phyloP scores from a whole-genome alignment of 164 flowering plant genomes.

The Stephania cephalantha region DNA sequence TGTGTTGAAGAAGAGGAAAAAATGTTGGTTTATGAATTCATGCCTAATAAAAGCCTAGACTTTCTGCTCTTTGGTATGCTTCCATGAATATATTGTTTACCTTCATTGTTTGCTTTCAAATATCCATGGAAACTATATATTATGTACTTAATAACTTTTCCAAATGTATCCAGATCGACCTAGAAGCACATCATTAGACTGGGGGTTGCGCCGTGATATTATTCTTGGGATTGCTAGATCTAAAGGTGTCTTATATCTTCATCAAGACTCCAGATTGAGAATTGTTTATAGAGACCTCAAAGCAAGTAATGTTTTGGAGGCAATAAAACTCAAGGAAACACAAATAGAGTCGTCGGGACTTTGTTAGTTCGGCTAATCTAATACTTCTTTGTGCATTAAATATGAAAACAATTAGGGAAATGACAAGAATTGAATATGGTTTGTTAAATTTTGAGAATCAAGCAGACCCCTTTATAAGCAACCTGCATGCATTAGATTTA shows the following conservation, averaged over 20 bases:
- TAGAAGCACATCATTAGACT: conserved; percentile 29
- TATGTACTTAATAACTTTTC: too few species aligned
- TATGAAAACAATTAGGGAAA: too few species aligned
- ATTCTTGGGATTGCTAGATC: conserved; percentile 63
- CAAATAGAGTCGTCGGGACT: conserved; percentile 64
- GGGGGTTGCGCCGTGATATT: conserved; percentile 52
- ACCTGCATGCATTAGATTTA: too few species aligned
- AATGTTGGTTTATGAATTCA: conserved; percentile 21
- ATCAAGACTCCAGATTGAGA: conserved; percentile 60
- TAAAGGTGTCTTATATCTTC: conserved; percentile 66
- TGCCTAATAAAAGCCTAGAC: conserved; percentile 25
- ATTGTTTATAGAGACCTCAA: conserved; percentile 69
- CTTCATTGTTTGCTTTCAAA: not conserved
- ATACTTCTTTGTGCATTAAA: too few species aligned
- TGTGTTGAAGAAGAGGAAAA: conserved; percentile 19
- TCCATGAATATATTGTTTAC: not conserved
- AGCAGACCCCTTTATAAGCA: too few species aligned
- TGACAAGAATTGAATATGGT: too few species aligned
- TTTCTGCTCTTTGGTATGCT: conserved; percentile 20
- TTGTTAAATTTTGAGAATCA: too few species aligned
- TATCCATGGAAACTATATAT: not conserved
- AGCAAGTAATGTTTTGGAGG: conserved; percentile 53
- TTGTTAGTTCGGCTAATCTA: conserved; percentile 35
- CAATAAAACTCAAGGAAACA: conserved; percentile 44
- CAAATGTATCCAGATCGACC: conserved; percentile 23